Percentiles rank a stretch among this genome's conserved stretches.
phyloP scores from a whole-genome alignment of 2,329 filamentous ascomycete species.

The Colletotrichum sp. region DNA sequence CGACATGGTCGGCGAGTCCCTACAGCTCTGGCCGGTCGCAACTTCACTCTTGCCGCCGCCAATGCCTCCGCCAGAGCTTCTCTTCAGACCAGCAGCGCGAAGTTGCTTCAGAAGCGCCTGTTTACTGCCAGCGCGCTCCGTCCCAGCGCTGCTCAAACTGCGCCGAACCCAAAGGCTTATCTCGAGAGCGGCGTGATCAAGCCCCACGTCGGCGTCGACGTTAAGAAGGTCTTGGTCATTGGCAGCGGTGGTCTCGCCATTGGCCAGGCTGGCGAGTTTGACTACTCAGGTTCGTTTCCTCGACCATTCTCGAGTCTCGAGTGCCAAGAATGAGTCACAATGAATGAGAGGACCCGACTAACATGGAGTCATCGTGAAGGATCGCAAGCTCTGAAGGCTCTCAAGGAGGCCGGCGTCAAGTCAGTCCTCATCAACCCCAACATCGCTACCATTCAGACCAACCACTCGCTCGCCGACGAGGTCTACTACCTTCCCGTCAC shows the following conservation, averaged over 20 bases:
- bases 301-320: neutral
- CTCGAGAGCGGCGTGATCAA: slow-evolving; percentile 87
- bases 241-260: slow-evolving; percentile 94
- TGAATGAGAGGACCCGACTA: neutral
- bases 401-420: slow-evolving; percentile 91
- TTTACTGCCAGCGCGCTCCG: slow-evolving; percentile 52
- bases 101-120: slow-evolving; percentile 48
- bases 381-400: slow-evolving; percentile 92
- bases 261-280: slow-evolving; percentile 97
- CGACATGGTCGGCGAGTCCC: slow-evolving; percentile 59
- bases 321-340: slow-evolving; percentile 14
- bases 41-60: slow-evolving; percentile 43
- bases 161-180: slow-evolving; percentile 85
- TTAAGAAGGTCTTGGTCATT: slow-evolving; percentile 97
- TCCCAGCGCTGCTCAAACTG: slow-evolving; percentile 60
- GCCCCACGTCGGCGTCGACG: slow-evolving; percentile 78
- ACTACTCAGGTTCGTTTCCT: slow-evolving; percentile 84
- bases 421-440: slow-evolving; percentile 98
- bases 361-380: slow-evolving; percentile 56
- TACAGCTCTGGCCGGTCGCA: slow-evolving; percentile 45
- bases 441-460: slow-evolving; percentile 97
- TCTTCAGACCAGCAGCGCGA: slow-evolving; percentile 32
- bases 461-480: slow-evolving; percentile 94
- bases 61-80: slow-evolving; percentile 37
- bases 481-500: slow-evolving; percentile 98